Evolutionary conservation across 805 yeast species (phyloP), one percentile per base, ranked within the genome.

Genomic region (Candida arabinofermentans): DNA sequence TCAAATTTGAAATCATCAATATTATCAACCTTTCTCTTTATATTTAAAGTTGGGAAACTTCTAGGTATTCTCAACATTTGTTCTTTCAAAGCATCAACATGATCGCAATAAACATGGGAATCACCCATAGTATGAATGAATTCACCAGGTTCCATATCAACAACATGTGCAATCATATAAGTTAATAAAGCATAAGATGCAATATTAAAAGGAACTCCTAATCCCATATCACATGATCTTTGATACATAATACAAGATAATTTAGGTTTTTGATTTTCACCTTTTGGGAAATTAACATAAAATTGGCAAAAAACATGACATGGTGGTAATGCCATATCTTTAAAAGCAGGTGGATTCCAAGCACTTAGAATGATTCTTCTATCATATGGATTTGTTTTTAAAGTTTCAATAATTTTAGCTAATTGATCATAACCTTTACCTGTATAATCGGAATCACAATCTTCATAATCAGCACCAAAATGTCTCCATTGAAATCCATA

Each of bases 401-500:
- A 69, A 48, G 83, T 86, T 36, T 83, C 69, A 36, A 93, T 86
- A 26, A 93, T 79, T 35, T 86, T 83, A 7, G 79, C 76, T 27
- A 93, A 70, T 67, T 93, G 99, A 61, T 93, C 99, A 42, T 79
- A 83, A 10, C 99, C 99, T 60, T 86, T 72, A 4, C 89, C 91
- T 0, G 83, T 59, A 58, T 93, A 93, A 58, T 93, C 95, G 3
- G 90, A 74, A 45, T 91, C 89, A 58, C 96, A 87, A 41, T 88
- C 89, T 24, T 58, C 70, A 61, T 93, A 93, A 51, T 86, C 80
- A 5, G 99, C 99, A 34, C 99, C 99, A 63, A 93, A 93, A 65
- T 93, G 99, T 56, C 99, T 80, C 99, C 99, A 93, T 65, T 93
- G 99, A 67, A 93, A 93, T 0, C 99, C 99, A 61, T 93, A 93